Evolutionary conservation across 306 rosid genomes (phyloP).

Genomic region (Geum urbanum): DNA sequence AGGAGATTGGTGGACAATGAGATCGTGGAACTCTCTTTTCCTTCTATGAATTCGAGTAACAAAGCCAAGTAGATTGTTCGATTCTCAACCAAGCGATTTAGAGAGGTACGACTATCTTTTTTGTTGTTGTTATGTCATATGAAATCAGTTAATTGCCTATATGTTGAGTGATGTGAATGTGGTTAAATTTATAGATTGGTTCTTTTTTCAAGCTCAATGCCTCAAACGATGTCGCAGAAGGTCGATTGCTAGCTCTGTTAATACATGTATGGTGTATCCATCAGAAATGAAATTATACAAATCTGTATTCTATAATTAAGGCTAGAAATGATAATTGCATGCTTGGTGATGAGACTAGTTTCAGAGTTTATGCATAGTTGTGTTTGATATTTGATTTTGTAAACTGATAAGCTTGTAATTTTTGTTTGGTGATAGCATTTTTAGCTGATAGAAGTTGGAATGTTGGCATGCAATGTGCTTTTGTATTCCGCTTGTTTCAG

Average conservation of each 20-base stretch:
- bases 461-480: conserved; percentile 97
- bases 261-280: conserved; percentile 55
- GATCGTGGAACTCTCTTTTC: too few species aligned
- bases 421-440: conserved; percentile 67
- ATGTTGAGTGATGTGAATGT: too few species aligned
- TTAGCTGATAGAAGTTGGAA: conserved; percentile 89
- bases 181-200: too few species aligned
- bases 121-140: too few species aligned
- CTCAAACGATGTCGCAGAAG: conserved; percentile 74
- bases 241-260: conserved; percentile 76
- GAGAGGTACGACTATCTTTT: too few species aligned
- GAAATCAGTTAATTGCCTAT: too few species aligned
- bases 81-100: too few species aligned
- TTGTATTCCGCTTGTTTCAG: conserved; percentile 88
- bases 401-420: background rate
- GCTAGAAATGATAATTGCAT: background rate
- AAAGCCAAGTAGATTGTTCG: too few species aligned
- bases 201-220: conserved; percentile 70
- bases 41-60: too few species aligned
- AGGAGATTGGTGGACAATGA: too few species aligned
- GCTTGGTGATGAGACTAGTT: background rate
- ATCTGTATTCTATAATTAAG: conserved; percentile 11
- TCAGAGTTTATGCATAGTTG: background rate
- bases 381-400: background rate
- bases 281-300: background rate